A percentile compares a stretch with the other conserved stretches of the same genome.
These are phyloP conservation scores for Penicillium soppii DNA, from an alignment of 495 filamentous ascomycete genomes.

Conservation along the genomic window DNA sequence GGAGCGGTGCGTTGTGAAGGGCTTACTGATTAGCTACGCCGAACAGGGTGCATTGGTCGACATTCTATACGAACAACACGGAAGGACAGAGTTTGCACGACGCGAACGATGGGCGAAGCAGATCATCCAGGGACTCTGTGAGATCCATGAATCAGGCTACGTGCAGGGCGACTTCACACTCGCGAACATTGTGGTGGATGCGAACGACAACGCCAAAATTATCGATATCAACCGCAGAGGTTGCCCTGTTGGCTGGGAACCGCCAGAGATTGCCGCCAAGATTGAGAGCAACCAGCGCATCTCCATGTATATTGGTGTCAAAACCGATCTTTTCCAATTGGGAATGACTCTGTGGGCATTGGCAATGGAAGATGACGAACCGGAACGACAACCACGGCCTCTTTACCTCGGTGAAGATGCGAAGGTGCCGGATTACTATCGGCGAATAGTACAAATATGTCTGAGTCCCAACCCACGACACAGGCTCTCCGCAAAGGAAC, in stretches of 20 bases:
- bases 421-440: conserved; percentile 59
- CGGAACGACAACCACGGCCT: conserved; percentile 76
- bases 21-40: conserved; percentile 86
- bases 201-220: conserved; percentile 82
- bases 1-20: conserved; percentile 71
- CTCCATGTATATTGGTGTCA: conserved; percentile 97
- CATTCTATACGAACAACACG: conserved; percentile 75
- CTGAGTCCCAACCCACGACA: conserved; percentile 55
- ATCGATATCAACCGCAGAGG: conserved; percentile 98
- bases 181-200: conserved; percentile 94
- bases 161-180: conserved; percentile 97
- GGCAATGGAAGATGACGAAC: conserved; percentile 84
- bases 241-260: conserved; percentile 97
- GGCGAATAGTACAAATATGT: conserved; percentile 57
- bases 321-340: conserved; percentile 91
- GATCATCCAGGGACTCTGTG: conserved; percentile 84
- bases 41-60: conserved; percentile 88
- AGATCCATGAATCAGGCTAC: conserved; percentile 95
- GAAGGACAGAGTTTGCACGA: conserved; percentile 64
- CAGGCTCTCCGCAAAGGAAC: conserved; percentile 56
- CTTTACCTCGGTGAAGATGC: conserved; percentile 48
- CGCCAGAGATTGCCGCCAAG: conserved; percentile 83
- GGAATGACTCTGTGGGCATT: conserved; percentile 98
- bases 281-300: conserved; percentile 92
- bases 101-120: conserved; percentile 92